These are phyloP conservation scores for Umbelopsis vinacea DNA, from an alignment of 192 early-diverging fungal genomes.

Conservation along the genomic window DNA sequence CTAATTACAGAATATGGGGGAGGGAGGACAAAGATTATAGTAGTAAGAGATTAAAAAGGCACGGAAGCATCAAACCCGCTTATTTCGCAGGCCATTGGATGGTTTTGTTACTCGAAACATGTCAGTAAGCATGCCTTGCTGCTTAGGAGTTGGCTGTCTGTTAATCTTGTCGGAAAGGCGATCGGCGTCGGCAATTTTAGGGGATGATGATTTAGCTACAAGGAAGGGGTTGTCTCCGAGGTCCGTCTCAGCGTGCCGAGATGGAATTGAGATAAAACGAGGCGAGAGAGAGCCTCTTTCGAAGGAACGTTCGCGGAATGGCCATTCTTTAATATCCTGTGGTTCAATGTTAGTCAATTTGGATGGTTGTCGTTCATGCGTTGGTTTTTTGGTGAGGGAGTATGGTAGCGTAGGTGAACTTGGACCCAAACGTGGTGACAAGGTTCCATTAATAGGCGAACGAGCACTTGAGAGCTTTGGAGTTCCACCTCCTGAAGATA, in stretches of 20 bases:
- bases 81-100: neutral
- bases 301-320: neutral
- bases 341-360: slow-evolving; percentile 10
- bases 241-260: slow-evolving; percentile 1
- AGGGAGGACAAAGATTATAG: neutral
- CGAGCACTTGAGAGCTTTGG: slow-evolving; percentile 14
- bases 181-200: neutral
- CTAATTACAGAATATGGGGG: slow-evolving; percentile 19
- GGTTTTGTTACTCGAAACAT: slow-evolving; percentile 8
- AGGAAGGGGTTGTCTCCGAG: slow-evolving; percentile 5
- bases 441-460: neutral
- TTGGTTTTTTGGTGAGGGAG: neutral
- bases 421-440: slow-evolving; percentile 1
- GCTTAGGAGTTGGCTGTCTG: slow-evolving; percentile 1
- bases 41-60: neutral
- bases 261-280: slow-evolving; percentile 15
- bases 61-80: neutral
- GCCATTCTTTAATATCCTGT: neutral
- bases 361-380: slow-evolving; percentile 1
- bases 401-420: slow-evolving; percentile 7
- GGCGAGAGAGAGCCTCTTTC: slow-evolving; percentile 7
- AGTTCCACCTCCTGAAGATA: slow-evolving; percentile 11
- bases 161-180: neutral
- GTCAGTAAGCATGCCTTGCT: neutral
- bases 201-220: neutral